Base-by-base conservation (phyloP, 495 filamentous ascomycete genomes). In the Aspergillus conjunctus region DNA sequence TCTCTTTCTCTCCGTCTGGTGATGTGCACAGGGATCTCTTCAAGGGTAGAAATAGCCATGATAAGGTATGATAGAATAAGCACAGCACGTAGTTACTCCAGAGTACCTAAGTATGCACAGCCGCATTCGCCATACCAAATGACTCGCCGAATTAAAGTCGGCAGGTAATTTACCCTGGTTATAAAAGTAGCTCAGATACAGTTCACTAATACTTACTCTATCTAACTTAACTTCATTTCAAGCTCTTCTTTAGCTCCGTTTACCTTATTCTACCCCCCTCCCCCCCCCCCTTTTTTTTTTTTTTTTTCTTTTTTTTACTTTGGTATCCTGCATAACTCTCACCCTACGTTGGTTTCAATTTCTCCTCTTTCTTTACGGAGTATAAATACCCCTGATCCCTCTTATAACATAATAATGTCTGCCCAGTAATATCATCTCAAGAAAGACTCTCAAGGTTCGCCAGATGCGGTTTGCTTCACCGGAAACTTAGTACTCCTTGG, bases 21-120 rank as follows among this genome's bases (percentile, higher is more conserved):
- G 60, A 62, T 62, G 58, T 62, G 54, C 60, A 58, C 60, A 62
- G 54, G 60, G 60, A 62, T 62, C 26, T 14, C 11, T 22, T 39
- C 17, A 34, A 37, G 12, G 44, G 44, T 4, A 2, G 44, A 17
- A 15, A 17, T 43, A 43, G n/a, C n/a, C n/a, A n/a, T n/a, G n/a
- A 43, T 15, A 43, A 43, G 15, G 4, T 15, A 43, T 14, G 4
- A 43, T 14, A 10, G 17, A 17, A 17, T 43, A 43, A 48, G 44
- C n/a, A 48, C 10, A 17, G 6, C 11, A 48, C 26, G 26, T 26
- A 26, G 26, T 26, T 2, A 26, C 5, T 26, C 26, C 26, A 26
- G 26, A 26, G 26, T 26, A 26, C 37, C 15, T 41, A 11, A 14
- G 9, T 41, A 11, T 14, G 34, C 34, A 37, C 0, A 8, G 8